Evolutionary conservation across 2,329 filamentous ascomycete species (phyloP).

Genomic region (Triangularia setosa): DNA sequence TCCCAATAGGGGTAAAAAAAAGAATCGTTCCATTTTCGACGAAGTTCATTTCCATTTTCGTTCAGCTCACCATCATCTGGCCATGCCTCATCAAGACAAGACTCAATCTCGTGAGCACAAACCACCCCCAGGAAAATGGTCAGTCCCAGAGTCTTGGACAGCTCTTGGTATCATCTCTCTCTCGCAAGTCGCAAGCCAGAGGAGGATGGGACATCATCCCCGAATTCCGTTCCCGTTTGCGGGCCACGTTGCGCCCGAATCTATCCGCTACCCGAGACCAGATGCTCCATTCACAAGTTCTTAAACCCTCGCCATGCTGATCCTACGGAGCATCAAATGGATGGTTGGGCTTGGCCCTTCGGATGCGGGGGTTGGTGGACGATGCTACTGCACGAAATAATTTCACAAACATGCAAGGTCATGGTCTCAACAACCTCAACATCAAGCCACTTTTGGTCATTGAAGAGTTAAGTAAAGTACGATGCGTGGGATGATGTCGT

Average conservation of each 20-base stretch:
- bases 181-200: neutral
- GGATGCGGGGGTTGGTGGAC: neutral
- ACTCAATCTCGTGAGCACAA: neutral
- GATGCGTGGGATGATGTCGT: neutral
- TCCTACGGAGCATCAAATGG: neutral
- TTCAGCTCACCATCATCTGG: neutral
- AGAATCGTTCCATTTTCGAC: neutral
- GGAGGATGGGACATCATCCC: neutral
- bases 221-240: neutral
- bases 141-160: neutral
- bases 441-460: neutral
- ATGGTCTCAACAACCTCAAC: neutral
- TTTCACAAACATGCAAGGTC: neutral
- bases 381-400: neutral
- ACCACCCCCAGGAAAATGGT: neutral
- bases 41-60: neutral
- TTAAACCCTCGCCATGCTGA: neutral
- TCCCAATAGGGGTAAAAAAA: neutral
- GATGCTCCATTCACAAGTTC: neutral
- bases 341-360: neutral
- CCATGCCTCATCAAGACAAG: neutral
- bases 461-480: neutral
- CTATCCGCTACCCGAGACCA: neutral
- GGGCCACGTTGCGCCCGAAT: neutral
- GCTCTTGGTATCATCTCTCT: neutral